Conservation (phyloP, 2,329 filamentous ascomycete species). For the Colletotrichum siamense region DNA sequence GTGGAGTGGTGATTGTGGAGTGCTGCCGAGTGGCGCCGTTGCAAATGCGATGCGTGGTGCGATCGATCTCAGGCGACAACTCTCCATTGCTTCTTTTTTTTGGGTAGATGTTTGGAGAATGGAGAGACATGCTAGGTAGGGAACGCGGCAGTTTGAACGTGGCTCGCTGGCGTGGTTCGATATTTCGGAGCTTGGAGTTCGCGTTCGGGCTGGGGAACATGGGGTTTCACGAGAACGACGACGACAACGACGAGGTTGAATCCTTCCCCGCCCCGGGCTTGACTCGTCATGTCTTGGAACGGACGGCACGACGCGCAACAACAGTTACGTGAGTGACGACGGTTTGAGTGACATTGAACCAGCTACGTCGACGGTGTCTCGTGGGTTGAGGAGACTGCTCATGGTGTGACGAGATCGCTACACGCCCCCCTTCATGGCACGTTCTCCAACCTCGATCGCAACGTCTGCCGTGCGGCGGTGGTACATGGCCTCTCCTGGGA, state of each 20-base stretch:
- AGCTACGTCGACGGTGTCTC: not conserved
- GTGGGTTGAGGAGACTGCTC: not conserved
- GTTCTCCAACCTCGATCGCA: not conserved
- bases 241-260: not conserved
- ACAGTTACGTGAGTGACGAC: not conserved
- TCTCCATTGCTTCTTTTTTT: not conserved
- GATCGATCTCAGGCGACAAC: not conserved
- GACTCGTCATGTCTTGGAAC: not conserved
- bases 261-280: not conserved
- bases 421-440: not conserved
- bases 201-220: not conserved
- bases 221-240: not conserved
- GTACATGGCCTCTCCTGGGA: not conserved
- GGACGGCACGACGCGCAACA: not conserved
- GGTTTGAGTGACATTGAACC: not conserved
- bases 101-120: not conserved
- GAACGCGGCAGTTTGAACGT: not conserved
- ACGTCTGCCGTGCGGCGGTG: not conserved
- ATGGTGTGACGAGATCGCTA: not conserved
- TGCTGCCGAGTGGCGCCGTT: constrained; percentile 5
- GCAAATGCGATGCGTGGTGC: not conserved
- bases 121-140: not conserved
- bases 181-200: not conserved
- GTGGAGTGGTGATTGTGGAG: not conserved
- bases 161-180: not conserved